Evolutionary conservation across 148 eudicot species (phyloP), one percentile per base, ranked within the genome.

Genomic region (Nyssa sinensis): DNA sequence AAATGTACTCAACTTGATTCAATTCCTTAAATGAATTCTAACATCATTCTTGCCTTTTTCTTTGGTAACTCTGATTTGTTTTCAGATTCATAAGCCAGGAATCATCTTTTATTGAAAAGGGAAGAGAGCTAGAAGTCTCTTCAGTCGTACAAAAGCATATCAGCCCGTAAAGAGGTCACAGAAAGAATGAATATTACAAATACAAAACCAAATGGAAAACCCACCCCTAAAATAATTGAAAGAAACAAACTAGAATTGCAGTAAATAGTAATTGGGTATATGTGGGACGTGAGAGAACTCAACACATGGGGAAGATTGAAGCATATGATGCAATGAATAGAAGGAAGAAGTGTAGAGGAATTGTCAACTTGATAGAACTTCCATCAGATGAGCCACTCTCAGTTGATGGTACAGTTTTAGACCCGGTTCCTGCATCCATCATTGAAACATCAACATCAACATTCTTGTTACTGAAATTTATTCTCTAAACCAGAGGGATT

Each of bases 371-470:
- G 60, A 67, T 55, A n/a, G 85, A 32, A 62, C 64, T 79, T 67
- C 79, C 86, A 78, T 72, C 80, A 0, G 85, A 80, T 67, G 84
- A 73, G 63, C 86, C 79, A 39, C 62, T 80, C 0, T 72, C 85
- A 3, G 81, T 74, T n/a, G 81, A 61, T 63, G 84, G 82, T 30
- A 70, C 71, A 0, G 68, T 75, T 63, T 80, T 82, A 0, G 88
- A 66, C 32, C 76, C 83, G 1, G 44, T 61, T 55, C 77, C 88
- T 79, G 63, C 31, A 30, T 8, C 24, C 49, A 51, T 37, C 4
- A 37, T 19, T 12, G 2, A 47, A 30, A 10, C 44, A 62, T 29
- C 55, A 28, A 29, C 34, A 29, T 67, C 21, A 75, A 32, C 21
- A 31, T 57, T 17, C 23, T 33, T 19, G 25, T 19, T 44, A 0